Conservation (phyloP, 176 grass and related monocot species). For the Musa acuminata region DNA sequence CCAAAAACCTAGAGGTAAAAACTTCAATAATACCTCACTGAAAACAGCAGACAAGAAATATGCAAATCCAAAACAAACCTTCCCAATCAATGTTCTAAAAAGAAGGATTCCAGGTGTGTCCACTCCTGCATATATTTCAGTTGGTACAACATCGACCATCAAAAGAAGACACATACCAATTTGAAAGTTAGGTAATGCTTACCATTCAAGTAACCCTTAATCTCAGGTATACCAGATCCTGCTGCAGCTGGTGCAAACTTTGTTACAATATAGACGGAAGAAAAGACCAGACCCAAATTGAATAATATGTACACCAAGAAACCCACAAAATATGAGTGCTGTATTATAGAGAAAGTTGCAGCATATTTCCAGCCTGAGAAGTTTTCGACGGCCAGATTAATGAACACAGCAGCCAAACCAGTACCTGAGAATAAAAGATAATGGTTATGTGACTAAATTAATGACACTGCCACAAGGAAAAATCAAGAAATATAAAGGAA, state of each 20-base stretch:
- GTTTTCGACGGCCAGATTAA: conserved; percentile 96
- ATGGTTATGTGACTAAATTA: conserved; percentile 12
- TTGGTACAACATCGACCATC: background rate
- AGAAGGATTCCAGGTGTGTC: conserved; percentile 96
- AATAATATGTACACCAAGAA: conserved; percentile 74
- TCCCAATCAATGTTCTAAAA: conserved; percentile 94
- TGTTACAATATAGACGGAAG: conserved; percentile 89
- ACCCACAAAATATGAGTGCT: conserved; percentile 91
- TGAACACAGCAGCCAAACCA: conserved; percentile 95
- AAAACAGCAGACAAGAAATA: conserved; percentile 3
- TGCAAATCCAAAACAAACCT: conserved; percentile 32
- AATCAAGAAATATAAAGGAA: conserved; percentile 6
- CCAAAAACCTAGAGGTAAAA: conserved; percentile 70
- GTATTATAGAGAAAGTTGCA: conserved; percentile 80
- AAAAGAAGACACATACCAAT: conserved; percentile 1
- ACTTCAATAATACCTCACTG: background rate
- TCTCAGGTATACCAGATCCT: conserved; percentile 99
- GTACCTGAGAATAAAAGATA: conserved; percentile 52
- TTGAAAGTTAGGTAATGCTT: conserved; percentile 12
- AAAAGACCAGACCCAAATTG: conserved; percentile 81
- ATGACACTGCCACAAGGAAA: background rate
- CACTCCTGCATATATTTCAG: conserved; percentile 54
- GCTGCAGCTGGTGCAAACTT: conserved; percentile 88
- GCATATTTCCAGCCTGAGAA: conserved; percentile 99
- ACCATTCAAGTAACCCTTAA: conserved; percentile 99